Conservation (phyloP, 495 filamentous ascomycete species). For the Penicillium herquei region DNA sequence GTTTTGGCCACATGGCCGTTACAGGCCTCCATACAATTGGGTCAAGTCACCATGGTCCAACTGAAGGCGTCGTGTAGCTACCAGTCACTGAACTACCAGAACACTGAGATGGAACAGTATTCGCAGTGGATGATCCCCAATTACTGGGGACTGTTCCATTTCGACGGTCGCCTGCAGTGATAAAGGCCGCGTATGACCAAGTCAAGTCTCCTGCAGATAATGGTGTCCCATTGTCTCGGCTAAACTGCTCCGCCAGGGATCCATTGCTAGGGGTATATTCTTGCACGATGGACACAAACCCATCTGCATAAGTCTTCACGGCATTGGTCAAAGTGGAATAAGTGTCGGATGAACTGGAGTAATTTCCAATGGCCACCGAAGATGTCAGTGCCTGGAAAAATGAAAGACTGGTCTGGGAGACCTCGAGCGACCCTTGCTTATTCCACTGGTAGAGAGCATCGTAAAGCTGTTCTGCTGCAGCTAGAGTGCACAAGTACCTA, state of each 20-base stretch:
- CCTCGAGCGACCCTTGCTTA: slow-evolving; percentile 37
- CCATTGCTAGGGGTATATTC: slow-evolving; percentile 53
- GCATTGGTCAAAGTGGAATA: slow-evolving; percentile 41
- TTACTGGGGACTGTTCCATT: slow-evolving; percentile 12
- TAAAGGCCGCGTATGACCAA: slow-evolving; percentile 49
- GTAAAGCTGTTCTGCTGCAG: slow-evolving; percentile 41
- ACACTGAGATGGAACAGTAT: slow-evolving; percentile 12
- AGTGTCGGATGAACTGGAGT: slow-evolving; percentile 31
- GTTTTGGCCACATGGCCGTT: no score
- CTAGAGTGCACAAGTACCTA: slow-evolving; percentile 39
- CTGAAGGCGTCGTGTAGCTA: slow-evolving; percentile 11
- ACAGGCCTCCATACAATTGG: no score
- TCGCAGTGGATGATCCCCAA: slow-evolving; percentile 14
- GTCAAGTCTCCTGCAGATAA: slow-evolving; percentile 60
- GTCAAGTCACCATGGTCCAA: slow-evolving; percentile 10
- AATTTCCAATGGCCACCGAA: slow-evolving; percentile 37
- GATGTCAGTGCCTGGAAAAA: slow-evolving; percentile 45
- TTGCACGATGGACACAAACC: slow-evolving; percentile 45
- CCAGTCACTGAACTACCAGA: slow-evolving; percentile 12
- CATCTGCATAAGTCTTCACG: slow-evolving; percentile 49
- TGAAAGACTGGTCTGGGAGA: slow-evolving; percentile 38
- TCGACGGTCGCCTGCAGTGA: slow-evolving; percentile 13
- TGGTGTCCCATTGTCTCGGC: slow-evolving; percentile 48
- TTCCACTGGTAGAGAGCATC: slow-evolving; percentile 52
- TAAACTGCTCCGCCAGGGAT: slow-evolving; percentile 60